Evolutionary conservation across 441 rosid genomes (phyloP).

Genomic region (Erodium trifolium): DNA sequence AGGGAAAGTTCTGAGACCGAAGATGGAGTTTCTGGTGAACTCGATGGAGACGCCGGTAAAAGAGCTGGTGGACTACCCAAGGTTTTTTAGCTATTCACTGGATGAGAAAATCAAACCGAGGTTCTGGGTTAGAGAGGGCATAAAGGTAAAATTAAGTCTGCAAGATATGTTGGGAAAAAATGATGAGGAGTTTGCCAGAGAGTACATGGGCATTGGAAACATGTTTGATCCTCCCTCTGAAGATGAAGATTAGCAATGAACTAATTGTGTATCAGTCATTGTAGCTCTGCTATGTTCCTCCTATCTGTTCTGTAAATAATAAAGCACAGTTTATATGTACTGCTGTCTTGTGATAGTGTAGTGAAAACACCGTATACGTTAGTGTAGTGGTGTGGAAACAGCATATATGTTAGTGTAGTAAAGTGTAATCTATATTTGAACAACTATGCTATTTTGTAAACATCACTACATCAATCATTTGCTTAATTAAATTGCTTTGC

Average conservation of each 20-base stretch:
- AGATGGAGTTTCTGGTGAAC: conserved; percentile 56
- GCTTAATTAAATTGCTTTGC: too few relatives aligned
- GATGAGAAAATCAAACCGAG: conserved; percentile 86
- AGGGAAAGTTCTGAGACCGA: conserved; percentile 56
- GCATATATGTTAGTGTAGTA: too few relatives aligned
- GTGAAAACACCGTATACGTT: background rate
- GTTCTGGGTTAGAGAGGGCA: conserved; percentile 54
- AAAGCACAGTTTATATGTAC: background rate
- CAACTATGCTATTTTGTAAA: too few relatives aligned
- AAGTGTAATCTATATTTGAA: too few relatives aligned
- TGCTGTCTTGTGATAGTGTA: background rate
- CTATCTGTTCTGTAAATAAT: background rate
- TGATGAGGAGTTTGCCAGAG: conserved; percentile 69
- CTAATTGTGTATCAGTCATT: background rate
- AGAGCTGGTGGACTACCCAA: conserved; percentile 64
- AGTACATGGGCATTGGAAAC: conserved; percentile 43
- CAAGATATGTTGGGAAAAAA: conserved; percentile 71
- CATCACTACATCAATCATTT: too few relatives aligned
- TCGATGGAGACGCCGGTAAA: conserved; percentile 54
- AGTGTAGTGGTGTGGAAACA: background rate
- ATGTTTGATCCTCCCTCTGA: conserved; percentile 7
- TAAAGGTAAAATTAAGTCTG: conserved; percentile 50
- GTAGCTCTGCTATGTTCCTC: background rate
- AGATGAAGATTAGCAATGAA: background rate
- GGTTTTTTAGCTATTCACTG: conserved; percentile 78